Percentiles rank a stretch among this genome's conserved stretches.
Conservation (phyloP, 1,284 basidiomycete genomes). For the Hemileia vastatrix region DNA sequence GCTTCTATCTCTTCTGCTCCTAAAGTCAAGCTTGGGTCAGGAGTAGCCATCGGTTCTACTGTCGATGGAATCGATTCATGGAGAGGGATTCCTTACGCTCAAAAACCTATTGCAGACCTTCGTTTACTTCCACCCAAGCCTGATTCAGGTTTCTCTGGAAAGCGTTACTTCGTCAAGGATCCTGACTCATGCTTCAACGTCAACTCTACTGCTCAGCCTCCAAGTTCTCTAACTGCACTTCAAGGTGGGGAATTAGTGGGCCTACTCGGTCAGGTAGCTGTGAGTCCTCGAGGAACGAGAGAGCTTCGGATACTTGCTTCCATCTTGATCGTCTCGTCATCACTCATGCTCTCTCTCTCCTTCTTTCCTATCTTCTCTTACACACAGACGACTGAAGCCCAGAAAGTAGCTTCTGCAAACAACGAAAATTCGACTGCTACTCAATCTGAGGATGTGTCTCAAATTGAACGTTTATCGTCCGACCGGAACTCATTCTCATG, state of each 20-base stretch:
- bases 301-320: no score
- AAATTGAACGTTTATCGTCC: constrained; percentile 54
- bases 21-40: background rate
- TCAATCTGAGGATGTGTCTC: constrained; percentile 47
- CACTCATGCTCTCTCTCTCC: no score
- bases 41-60: background rate
- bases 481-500: constrained; percentile 46
- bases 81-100: background rate
- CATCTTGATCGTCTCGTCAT: no score
- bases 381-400: no score
- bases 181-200: background rate
- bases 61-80: background rate
- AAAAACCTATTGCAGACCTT: background rate
- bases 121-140: background rate
- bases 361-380: no score
- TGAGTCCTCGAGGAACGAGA: no score
- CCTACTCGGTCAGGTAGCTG: no score
- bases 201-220: background rate
- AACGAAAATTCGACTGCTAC: background rate
- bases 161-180: background rate
- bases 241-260: background rate
- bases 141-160: background rate
- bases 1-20: constrained; percentile 21
- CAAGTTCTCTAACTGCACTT: background rate
- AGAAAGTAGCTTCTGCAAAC: background rate